Evolutionary conservation across 192 early-diverging fungal species (phyloP).

Genomic region (Phlyctochytrium planicorne): DNA sequence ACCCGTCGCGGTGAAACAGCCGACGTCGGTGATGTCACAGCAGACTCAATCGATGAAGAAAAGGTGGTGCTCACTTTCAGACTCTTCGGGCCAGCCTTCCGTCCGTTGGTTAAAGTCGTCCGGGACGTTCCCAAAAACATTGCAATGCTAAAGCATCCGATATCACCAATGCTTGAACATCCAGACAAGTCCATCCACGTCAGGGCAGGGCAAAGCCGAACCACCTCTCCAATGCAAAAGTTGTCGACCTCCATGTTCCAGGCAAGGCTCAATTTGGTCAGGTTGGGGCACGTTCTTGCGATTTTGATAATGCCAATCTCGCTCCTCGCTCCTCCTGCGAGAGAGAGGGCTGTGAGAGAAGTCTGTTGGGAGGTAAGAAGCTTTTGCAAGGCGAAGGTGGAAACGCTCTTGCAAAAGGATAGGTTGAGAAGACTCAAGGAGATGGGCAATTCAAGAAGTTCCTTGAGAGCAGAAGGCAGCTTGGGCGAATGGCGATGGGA

Average conservation of each 20-base stretch:
- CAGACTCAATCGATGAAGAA: slow-evolving; percentile 15
- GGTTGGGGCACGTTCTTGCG: slow-evolving; percentile 40
- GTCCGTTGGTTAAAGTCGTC: slow-evolving; percentile 17
- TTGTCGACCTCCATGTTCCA: slow-evolving; percentile 57
- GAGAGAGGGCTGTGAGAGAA: slow-evolving; percentile 43
- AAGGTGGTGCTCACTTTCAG: too few species aligned
- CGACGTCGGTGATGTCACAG: background rate
- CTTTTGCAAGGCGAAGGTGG: slow-evolving; percentile 53
- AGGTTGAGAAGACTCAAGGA: slow-evolving; percentile 50
- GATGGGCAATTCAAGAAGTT: slow-evolving; percentile 27
- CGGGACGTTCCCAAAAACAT: slow-evolving; percentile 20
- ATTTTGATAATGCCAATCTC: slow-evolving; percentile 61
- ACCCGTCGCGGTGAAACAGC: background rate
- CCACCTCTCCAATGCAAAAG: slow-evolving; percentile 56
- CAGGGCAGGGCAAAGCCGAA: slow-evolving; percentile 45
- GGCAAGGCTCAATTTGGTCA: slow-evolving; percentile 50
- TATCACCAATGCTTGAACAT: slow-evolving; percentile 54
- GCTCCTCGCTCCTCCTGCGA: slow-evolving; percentile 52
- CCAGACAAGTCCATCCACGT: slow-evolving; percentile 56
- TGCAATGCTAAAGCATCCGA: slow-evolving; percentile 49
- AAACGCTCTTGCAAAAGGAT: slow-evolving; percentile 58
- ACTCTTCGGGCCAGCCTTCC: too few species aligned
- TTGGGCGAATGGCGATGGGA: slow-evolving; percentile 18
- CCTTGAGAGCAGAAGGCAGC: slow-evolving; percentile 18
- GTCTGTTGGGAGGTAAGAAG: too few species aligned